Evolutionary conservation across 2,329 filamentous ascomycete genomes (phyloP).

Genomic region (Coniella lustricola): DNA sequence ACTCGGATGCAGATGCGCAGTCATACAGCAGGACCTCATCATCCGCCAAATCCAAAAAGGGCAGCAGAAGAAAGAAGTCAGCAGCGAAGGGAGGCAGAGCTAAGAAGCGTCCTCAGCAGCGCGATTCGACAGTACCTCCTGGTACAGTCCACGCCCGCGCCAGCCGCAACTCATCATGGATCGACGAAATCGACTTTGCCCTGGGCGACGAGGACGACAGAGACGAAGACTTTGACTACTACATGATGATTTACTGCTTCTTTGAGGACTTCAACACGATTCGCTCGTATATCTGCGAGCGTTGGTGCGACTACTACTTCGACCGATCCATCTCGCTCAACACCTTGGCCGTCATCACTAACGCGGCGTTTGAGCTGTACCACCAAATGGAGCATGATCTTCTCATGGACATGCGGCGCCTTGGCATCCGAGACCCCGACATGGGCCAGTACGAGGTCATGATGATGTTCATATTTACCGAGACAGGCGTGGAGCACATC

Average conservation of each 20-base stretch:
- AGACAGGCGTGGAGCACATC: conserved; percentile 18
- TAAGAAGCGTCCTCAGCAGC: neutral
- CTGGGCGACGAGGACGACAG: conserved; percentile 3
- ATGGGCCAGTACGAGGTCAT: neutral
- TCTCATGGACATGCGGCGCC: conserved; percentile 15
- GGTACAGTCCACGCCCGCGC: neutral
- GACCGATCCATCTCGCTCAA: conserved; percentile 20
- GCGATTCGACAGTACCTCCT: neutral
- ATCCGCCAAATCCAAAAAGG: neutral
- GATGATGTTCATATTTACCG: neutral
- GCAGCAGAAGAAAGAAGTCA: neutral
- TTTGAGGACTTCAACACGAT: conserved; percentile 28
- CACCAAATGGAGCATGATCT: conserved; percentile 24
- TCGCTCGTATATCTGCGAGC: conserved; percentile 23
- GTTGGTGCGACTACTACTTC: conserved; percentile 27
- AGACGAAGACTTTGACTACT: conserved; percentile 24
- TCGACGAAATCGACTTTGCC: neutral
- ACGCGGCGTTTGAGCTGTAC: conserved; percentile 27
- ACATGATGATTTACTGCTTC: conserved; percentile 29
- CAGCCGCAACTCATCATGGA: neutral
- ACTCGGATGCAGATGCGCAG: neutral
- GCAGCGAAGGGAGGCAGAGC: neutral
- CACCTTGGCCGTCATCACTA: conserved; percentile 25
- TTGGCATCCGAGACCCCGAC: neutral
- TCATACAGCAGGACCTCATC: neutral